Base-by-base conservation (phyloP, 129 eudicot genomes). In the Ambrosia artemisiifolia region DNA sequence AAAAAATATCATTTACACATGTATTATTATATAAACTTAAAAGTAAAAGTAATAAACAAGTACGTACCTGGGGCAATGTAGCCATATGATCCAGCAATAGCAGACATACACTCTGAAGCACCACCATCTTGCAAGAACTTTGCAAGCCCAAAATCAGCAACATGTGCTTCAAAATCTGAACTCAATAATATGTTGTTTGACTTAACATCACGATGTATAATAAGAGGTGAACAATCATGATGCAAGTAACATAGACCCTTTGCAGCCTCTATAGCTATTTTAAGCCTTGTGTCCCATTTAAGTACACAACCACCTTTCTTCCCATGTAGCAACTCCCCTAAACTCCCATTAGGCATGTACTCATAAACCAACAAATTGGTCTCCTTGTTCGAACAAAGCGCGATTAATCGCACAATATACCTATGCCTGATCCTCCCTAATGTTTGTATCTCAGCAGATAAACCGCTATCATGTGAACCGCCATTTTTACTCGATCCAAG, bases 341-440 rank as follows among this genome's bases (percentile, higher is more conserved):
- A 81, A 65, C 96, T 89, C n/a, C 96, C 96, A 53, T 89, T 89
- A 0, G 90, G 88, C 96, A 89, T 86, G 79, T 89, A 89, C 68
- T 89, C 92, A 14, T 89, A 89, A 28, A 89, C 88, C 63, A 89
- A 72, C 72, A 89, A 80, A 73, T 86, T 86, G 0, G 83, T 86
- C 54, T 89, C 91, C 66, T 86, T 82, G 32, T 86, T 87, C 0
- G 86, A 80, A 78, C 90, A 86, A 69, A 82, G 88, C 2, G 90
- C 92, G 62, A 86, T 78, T 63, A 89, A 40, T 20, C 91, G 76
- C 53, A 89, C 96, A 24, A 89, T 89, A 63, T 89, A 79, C 38
- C 91, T 72, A 57, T 89, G 96, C 60, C 96, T 64, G 17, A 89
- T 89, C 36, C 70, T 80, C 5, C 96, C 96, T 0, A 89, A 46